These are phyloP conservation scores for Cladophialophora chaetospira DNA, from an alignment of 2,329 filamentous ascomycete species.

Conservation along the genomic window DNA sequence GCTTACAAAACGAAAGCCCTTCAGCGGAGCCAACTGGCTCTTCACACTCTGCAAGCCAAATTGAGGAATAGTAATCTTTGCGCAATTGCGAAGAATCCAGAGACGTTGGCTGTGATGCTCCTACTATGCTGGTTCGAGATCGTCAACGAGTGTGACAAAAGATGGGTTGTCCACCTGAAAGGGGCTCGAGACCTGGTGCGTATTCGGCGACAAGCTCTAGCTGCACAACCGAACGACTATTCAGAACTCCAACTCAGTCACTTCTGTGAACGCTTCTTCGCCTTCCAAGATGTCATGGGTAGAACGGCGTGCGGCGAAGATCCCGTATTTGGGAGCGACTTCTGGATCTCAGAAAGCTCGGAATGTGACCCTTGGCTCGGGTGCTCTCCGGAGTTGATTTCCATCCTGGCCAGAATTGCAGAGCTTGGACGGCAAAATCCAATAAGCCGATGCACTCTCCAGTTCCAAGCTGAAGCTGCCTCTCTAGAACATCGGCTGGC, in stretches of 20 bases:
- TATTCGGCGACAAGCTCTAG: conserved; percentile 37
- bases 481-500: conserved; percentile 40
- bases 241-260: neutral
- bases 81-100: conserved; percentile 27
- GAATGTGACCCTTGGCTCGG: conserved; percentile 52
- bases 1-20: conserved; percentile 11
- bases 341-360: conserved; percentile 46
- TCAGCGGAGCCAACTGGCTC: conserved; percentile 6
- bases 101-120: conserved; percentile 47
- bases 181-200: conserved; percentile 52
- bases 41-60: conserved; percentile 38
- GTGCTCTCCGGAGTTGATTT: conserved; percentile 51
- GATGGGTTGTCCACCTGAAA: conserved; percentile 53
- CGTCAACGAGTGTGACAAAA: conserved; percentile 46
- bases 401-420: conserved; percentile 51
- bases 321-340: conserved; percentile 51
- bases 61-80: conserved; percentile 1
- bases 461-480: conserved; percentile 40
- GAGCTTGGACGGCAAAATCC: conserved; percentile 44
- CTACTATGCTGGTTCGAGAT: conserved; percentile 52
- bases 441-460: neutral
- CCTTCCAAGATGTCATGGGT: conserved; percentile 56
- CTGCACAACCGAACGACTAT: neutral
- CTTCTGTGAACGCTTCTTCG: conserved; percentile 49
- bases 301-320: conserved; percentile 53